These are phyloP conservation scores for Podaxis sp. DNA, from an alignment of 768 basidiomycete genomes.

Conservation along the genomic window DNA sequence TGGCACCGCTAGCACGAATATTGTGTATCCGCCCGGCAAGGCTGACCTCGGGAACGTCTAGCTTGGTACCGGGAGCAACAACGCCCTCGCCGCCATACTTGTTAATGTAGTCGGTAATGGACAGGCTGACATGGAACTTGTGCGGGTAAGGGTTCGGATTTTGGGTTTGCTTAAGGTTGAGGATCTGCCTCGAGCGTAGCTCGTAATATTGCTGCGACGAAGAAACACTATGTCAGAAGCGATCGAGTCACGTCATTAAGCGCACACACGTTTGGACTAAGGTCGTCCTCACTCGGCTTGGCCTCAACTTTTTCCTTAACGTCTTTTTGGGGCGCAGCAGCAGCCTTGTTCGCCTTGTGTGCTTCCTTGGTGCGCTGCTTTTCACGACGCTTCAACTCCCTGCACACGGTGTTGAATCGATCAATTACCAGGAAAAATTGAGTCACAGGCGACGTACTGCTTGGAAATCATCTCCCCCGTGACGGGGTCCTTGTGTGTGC, in stretches of 20 bases:
- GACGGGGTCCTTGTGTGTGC: conserved; percentile 72
- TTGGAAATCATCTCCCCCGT: conserved; percentile 98
- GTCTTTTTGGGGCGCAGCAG: conserved; percentile 35
- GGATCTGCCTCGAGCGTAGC: conserved; percentile 84
- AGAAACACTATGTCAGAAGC: background rate
- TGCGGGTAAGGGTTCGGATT: conserved; percentile 96
- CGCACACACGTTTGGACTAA: conserved; percentile 82
- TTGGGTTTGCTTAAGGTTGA: conserved; percentile 79
- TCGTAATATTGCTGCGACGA: conserved; percentile 92
- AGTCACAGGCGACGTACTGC: conserved; percentile 53
- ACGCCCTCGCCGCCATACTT: conserved; percentile 72
- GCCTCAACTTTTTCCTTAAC: conserved; percentile 39
- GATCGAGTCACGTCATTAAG: background rate
- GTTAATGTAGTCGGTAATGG: conserved; percentile 70
- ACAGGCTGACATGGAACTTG: conserved; percentile 91
- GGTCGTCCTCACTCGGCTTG: conserved; percentile 72
- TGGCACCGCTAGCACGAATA: conserved; percentile 78
- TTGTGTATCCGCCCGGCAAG: conserved; percentile 92
- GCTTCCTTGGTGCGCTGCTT: conserved; percentile 87
- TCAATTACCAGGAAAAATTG: conserved; percentile 24
- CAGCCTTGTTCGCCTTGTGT: conserved; percentile 58
- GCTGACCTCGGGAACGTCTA: conserved; percentile 54
- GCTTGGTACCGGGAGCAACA: conserved; percentile 64
- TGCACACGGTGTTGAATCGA: conserved; percentile 31
- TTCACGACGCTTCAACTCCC: conserved; percentile 92